Base-by-base conservation (phyloP, 2,329 filamentous ascomycete species). In the Escovopsis sp. region DNA sequence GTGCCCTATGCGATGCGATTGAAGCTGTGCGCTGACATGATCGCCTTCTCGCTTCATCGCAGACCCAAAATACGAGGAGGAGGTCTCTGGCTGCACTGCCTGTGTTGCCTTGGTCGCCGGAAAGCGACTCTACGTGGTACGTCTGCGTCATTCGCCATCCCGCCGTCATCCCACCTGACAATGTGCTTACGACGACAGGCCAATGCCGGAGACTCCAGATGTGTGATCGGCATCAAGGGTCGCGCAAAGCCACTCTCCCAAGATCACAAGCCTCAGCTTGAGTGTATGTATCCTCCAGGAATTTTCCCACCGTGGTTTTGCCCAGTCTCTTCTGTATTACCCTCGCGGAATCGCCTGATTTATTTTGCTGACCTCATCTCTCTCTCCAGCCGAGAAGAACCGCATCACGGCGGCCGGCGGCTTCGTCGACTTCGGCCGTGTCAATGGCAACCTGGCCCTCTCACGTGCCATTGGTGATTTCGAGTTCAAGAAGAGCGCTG, bases 401-500 rank as follows among this genome's bases (percentile, higher is more conserved):
- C 80, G 91, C 57, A 98, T 98, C 57, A 89, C 80, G 56, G 88
- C 89, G 45, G 91, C 91, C 37, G 91, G 91, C 60, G 91, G 91
- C 40, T 96, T 96, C 55, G 91, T 98, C 58, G 91, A 98, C 63
- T 98, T 96, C 60, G 91, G 91, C 49, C 85, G 91, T 59, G 91
- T 98, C 55, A 98, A 98, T 62, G 91, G 91, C 60, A 98, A 98
- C 64, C 77, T 98, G 38, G 91, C 91, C 38, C 72, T 98, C 48
- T 98, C 91, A 48, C 84, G 91, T 63, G 91, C 91, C 54, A 95
- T 98, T 63, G 91, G 91, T 54, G 91, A 98, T 63, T 98, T 98
- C 59, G 91, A 98, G 62, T 98, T 98, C 75, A 98, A 98, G 75
- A 96, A 96, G 75, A 94, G 87, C 62, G 85, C 89, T 53, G 88